Evolutionary conservation across 441 rosid genomes (phyloP), one percentile per base, ranked within the genome.

Genomic region (Hura crepitans): DNA sequence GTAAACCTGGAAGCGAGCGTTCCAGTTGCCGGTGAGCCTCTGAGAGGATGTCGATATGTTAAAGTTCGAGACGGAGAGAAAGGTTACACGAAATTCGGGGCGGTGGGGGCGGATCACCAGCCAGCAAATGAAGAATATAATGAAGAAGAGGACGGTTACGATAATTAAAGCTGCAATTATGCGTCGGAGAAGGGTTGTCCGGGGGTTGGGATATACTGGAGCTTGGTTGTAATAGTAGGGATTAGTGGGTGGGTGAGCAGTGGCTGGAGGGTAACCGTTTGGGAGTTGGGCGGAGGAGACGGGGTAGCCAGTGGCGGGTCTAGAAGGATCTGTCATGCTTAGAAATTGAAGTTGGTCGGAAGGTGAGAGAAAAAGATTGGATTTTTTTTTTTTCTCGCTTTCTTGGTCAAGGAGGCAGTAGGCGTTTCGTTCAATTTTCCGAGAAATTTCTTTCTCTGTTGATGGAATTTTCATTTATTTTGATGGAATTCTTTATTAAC

Each of bases 61-160:
- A 78, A 89, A 89, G 65, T 84, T 72, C 77, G 96, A 77, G 65
- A 89, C 65, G 14, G 90, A 81, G 72, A 92, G 74, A 5, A 89
- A 83, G 12, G 73, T 68, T 43, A 92, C 28, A 33, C 43, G 60
- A 77, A 89, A 83, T 35, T 71, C 71, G 1, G 99, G 97, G 14
- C 79, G 70, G 43, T 84, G 89, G 31, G 97, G 97, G 37, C 89
- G 93, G 75, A 88, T 72, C 11, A 89, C 83, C n/a, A 90, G 83
- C 87, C 90, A 82, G 78, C 77, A 72, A 72, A 87, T 85, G 84
- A 94, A 78, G 67, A 87, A 69, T 13, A 81, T 20, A 58, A 75
- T 27, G 8, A 91, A 92, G 54, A 83, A 65, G 66, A 89, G 61
- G 60, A 85, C 54, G 62, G 80, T 54, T 68, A 75, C 46, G 33